Evolutionary conservation across 1,284 basidiomycete species (phyloP), one percentile per base, ranked within the genome.

Genomic region (Kalmanozyma brasiliensis): DNA sequence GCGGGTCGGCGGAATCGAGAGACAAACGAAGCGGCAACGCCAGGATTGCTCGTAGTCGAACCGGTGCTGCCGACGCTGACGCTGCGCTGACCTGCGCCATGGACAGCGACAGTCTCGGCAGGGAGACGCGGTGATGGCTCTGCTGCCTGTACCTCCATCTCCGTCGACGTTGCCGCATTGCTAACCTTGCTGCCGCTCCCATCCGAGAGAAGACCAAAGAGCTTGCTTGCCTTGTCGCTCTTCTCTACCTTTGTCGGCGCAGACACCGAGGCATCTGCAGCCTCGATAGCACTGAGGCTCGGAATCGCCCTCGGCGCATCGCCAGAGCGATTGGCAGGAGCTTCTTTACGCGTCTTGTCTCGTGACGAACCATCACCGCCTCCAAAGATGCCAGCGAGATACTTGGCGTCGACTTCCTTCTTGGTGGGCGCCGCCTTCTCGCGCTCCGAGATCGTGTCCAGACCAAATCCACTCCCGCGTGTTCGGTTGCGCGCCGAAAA

Each of bases 311-410:
- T 41, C 2, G 34, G 37, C 1, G 4, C 23, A 36, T 58, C 62
- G 22, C 16, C 45, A n/a, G 60, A 9, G 8, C 45, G 43, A 23
- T 20, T 19, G 14, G 13, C 26, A 9, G 38, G 13, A 2, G 48
- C 33, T 33, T 68, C 59, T 37, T 41, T 59, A 3, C 51, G 38
- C 52, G 53, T 67, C 32, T 37, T 58, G 9, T 56, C 52, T 35
- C 42, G 35, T 22, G 38, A 20, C 8, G 34, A n/a, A 13, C 26
- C 38, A 30, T 45, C 65, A 17, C 49, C 66, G 17, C 73, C 73
- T 38, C 73, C 73, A 57, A 75, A 75, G 57, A 75, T 74, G 16
- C 52, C 67, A 17, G 73, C 73, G 22, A 75, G 36, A 19, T 75
- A 75, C 41, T 62, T 71, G 13, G 73, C 73, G 38, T 75, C 73